Conservation (phyloP, 139 green algal species). For the Chlorella sorokiniana region DNA sequence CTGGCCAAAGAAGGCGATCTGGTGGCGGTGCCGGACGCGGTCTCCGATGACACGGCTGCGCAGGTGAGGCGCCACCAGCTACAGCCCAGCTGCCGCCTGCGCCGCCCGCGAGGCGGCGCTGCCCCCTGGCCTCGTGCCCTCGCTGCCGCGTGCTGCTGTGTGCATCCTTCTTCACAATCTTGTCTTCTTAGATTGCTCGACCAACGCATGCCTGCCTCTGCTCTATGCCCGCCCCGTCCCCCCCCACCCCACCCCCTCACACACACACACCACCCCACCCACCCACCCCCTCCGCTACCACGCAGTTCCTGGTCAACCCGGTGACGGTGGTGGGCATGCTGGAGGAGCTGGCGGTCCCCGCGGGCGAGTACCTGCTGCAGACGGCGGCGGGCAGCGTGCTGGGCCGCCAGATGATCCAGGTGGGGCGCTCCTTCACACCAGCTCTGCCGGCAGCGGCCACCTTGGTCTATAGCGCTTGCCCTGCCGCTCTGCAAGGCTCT, state of each 20-base stretch:
- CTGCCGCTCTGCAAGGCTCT: too few relatives aligned
- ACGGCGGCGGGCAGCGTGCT: constrained; percentile 57
- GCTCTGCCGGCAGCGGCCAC: too few relatives aligned
- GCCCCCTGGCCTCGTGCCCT: too few relatives aligned
- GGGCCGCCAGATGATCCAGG: constrained; percentile 49
- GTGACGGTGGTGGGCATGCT: constrained; percentile 60
- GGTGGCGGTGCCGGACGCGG: constrained; percentile 44
- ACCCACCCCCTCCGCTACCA: background rate
- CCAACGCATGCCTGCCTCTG: too few relatives aligned
- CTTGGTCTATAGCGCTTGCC: too few relatives aligned
- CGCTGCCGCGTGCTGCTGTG: too few relatives aligned
- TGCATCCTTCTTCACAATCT: too few relatives aligned
- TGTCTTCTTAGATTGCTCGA: too few relatives aligned
- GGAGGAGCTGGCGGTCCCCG: constrained; percentile 39
- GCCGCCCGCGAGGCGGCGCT: too few relatives aligned
- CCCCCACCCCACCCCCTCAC: background rate
- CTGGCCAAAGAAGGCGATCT: constrained; percentile 29
- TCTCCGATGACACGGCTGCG: constrained; percentile 51
- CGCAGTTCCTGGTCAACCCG: constrained; percentile 43
- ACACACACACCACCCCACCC: background rate
- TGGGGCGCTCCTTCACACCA: background rate
- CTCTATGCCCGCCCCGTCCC: too few relatives aligned
- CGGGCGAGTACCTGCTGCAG: constrained; percentile 57
- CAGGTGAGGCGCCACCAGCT: constrained; percentile 3
- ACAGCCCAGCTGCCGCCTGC: too few relatives aligned